Conservation (phyloP, 2,329 filamentous ascomycete genomes). For the Myriosclerotinia scirpicola region DNA sequence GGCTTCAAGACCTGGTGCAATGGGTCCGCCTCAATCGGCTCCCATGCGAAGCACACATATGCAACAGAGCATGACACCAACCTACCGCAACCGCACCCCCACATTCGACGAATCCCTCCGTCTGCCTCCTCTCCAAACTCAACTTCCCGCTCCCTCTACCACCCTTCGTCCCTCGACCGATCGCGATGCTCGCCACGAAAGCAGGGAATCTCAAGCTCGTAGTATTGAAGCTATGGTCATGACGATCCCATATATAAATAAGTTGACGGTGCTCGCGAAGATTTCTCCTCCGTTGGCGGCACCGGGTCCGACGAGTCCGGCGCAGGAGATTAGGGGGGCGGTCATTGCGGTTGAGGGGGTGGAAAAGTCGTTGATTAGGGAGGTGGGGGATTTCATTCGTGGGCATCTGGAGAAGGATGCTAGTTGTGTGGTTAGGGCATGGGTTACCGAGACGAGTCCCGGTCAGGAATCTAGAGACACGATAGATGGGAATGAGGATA, state of each 20-base stretch:
- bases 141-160: slow-evolving; percentile 38
- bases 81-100: slow-evolving; percentile 32
- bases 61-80: slow-evolving; percentile 30
- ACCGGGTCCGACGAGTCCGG: slow-evolving; percentile 40
- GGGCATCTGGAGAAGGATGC: slow-evolving; percentile 36
- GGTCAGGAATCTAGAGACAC: neutral
- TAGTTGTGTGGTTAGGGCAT: slow-evolving; percentile 37
- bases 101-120: slow-evolving; percentile 41
- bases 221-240: slow-evolving; percentile 70
- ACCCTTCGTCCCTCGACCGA: slow-evolving; percentile 41
- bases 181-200: slow-evolving; percentile 36
- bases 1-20: slow-evolving; percentile 35
- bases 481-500: slow-evolving; percentile 21
- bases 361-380: slow-evolving; percentile 50
- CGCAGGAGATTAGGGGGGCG: slow-evolving; percentile 62
- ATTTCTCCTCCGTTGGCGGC: slow-evolving; percentile 68
- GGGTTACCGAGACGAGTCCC: slow-evolving; percentile 27
- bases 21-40: slow-evolving; percentile 38
- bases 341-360: slow-evolving; percentile 83
- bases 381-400: slow-evolving; percentile 62
- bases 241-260: slow-evolving; percentile 71
- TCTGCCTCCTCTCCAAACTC: slow-evolving; percentile 41
- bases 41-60: slow-evolving; percentile 28
- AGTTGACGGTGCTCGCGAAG: slow-evolving; percentile 72
- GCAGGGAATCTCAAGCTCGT: slow-evolving; percentile 43